Base-by-base conservation (phyloP, 2,329 filamentous ascomycete genomes). In the Akanthomyces muscarius region DNA sequence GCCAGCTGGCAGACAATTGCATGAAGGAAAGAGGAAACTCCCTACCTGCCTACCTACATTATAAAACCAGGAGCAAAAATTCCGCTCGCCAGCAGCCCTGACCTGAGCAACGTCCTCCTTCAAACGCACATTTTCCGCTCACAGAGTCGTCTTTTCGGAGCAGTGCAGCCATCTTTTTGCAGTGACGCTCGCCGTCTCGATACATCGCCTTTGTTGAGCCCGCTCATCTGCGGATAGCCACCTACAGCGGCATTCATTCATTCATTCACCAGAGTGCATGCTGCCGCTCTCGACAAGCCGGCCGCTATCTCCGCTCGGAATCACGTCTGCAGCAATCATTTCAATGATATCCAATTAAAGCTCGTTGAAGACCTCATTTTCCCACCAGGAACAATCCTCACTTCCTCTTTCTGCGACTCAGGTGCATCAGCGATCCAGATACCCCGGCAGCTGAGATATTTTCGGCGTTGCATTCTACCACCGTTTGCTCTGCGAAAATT, bases 371-470 rank as follows among this genome's bases (percentile, higher is more conserved):
- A 5, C n/a, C 11, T 51, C 30, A 30, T 59, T 41, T 28, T 42
- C 23, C 11, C 5, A 7, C 8, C 36, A 14, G 10, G 14, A 14
- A 4, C 33, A 36, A 36, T 36, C 33, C 33, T 38, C 4, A n/a
- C n/a, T 11, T 45, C 18, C 6, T n/a, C 48, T 16, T 10, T n/a
- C 44, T n/a, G 8, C 4, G n/a, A 13, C 36, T 5, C n/a, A 38
- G 50, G 36, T 18, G 57, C n/a, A 42, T 28, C 36, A 28, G 57
- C 47, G 21, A 41, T 6, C 23, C 18, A 38, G 23, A 42, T 16
- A 59, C 56, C 56, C 47, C 14, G 14, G 33, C 36, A 42, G 23
- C 56, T 58, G 55, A 58, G 55, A 58, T 58, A 58, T 58, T 58
- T 58, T 58, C 44, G 13, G 44, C 44, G 11, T 11, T 23, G 25